phyloP scores from a whole-genome alignment of 805 yeast genomes.

The Lipomyces kockii region DNA sequence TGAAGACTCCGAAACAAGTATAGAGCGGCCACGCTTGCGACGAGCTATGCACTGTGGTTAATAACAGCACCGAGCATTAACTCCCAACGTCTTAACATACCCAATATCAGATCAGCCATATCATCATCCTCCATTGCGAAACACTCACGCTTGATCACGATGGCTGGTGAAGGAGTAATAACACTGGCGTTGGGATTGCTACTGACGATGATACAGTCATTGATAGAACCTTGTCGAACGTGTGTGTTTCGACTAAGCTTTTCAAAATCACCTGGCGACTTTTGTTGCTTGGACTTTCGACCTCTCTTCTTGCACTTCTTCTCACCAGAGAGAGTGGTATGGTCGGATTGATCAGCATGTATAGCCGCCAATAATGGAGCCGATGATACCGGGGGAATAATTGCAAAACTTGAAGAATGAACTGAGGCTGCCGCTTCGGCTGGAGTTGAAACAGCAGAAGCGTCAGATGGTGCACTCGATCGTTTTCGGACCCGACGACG shows the following conservation, averaged over 20 bases:
- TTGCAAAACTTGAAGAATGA: background rate
- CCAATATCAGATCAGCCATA: background rate
- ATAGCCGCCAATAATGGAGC: background rate
- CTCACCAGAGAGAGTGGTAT: background rate
- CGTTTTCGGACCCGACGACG: background rate
- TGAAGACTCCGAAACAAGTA: background rate
- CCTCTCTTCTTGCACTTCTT: background rate
- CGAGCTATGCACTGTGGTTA: background rate
- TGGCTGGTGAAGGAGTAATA: background rate
- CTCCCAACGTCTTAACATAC: background rate
- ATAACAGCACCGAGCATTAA: background rate
- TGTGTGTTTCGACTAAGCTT: background rate
- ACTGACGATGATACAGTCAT: slow-evolving; percentile 7
- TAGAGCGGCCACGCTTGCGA: background rate
- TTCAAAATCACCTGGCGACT: background rate
- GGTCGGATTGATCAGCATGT: background rate
- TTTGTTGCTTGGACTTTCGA: background rate
- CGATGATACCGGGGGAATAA: background rate
- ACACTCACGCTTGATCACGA: background rate
- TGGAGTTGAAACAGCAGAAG: background rate
- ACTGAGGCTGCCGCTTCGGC: background rate
- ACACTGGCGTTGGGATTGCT: background rate
- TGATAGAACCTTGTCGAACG: slow-evolving; percentile 5
- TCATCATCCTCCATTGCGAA: background rate
- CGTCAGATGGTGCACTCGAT: background rate